Conservation (phyloP, 1,284 basidiomycete genomes). For the Cystobasidiaceae sp. region DNA sequence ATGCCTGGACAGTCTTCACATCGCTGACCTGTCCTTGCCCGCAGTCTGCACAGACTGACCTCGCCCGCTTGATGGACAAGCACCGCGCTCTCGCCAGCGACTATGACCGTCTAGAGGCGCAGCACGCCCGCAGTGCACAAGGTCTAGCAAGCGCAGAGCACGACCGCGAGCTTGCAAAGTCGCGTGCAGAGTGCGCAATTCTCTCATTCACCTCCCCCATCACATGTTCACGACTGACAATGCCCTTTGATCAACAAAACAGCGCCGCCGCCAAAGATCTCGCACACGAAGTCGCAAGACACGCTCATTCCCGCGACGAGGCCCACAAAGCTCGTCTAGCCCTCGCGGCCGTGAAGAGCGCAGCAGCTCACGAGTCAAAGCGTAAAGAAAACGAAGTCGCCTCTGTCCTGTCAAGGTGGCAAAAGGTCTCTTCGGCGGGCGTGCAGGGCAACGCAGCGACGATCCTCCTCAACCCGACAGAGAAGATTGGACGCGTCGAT, state of each 20-base stretch:
- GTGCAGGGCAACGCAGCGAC: not conserved
- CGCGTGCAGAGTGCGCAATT: not conserved
- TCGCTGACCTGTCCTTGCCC: not conserved
- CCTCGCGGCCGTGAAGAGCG: not conserved
- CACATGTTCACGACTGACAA: not conserved
- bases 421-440: conserved; percentile 7
- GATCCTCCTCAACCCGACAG: conserved; percentile 4
- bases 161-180: conserved; percentile 20
- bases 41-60: conserved; percentile 9
- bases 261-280: conserved; percentile 23
- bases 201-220: not conserved
- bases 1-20: not conserved
- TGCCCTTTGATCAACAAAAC: not conserved
- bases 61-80: conserved; percentile 18
- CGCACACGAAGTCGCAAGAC: conserved; percentile 1
- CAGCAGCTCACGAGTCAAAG: conserved; percentile 16
- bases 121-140: too few relatives aligned
- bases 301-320: conserved; percentile 13
- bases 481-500: not conserved
- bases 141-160: conserved; percentile 1
- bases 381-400: conserved; percentile 22
- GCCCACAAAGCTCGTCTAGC: conserved; percentile 16
- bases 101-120: conserved; percentile 5
- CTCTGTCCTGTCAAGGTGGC: conserved; percentile 12
- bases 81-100: conserved; percentile 18